Evolutionary conservation across 202 grass and related monocot genomes (phyloP).

Genomic region (Brachypodium distachyon): DNA sequence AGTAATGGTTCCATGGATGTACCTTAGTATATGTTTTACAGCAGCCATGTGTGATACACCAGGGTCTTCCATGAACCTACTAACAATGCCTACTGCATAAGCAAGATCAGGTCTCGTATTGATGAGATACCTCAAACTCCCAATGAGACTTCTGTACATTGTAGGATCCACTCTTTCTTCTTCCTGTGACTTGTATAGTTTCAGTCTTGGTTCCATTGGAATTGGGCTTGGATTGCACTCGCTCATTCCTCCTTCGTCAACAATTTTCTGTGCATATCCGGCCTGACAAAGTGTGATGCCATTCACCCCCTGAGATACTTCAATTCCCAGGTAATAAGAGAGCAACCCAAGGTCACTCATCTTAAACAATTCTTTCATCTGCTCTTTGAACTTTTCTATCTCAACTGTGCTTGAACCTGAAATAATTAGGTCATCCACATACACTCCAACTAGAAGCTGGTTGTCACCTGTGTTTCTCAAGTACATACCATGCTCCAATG

Average conservation of each 20-base stretch:
- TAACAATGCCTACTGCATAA: background rate
- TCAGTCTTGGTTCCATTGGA: background rate
- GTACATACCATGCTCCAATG: background rate
- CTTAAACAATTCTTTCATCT: too few relatives aligned
- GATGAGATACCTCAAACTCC: background rate
- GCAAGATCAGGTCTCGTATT: background rate
- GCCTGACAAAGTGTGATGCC: background rate
- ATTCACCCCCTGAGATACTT: too few relatives aligned
- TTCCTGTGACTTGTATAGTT: background rate
- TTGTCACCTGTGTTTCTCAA: too few relatives aligned
- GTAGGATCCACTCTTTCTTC: background rate
- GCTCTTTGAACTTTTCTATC: too few relatives aligned
- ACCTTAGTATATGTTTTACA: background rate
- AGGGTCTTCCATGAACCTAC: background rate
- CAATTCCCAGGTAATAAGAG: too few relatives aligned
- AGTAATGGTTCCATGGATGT: background rate
- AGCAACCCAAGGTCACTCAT: too few relatives aligned
- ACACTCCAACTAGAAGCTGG: background rate
- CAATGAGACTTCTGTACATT: background rate
- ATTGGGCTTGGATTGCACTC: background rate
- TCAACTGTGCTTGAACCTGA: background rate
- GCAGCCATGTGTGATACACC: background rate
- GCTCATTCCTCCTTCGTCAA: background rate
- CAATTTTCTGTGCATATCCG: background rate
- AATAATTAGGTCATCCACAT: background rate